phyloP scores from a whole-genome alignment of 2,329 filamentous ascomycete species.

The Penicillium sp. region DNA sequence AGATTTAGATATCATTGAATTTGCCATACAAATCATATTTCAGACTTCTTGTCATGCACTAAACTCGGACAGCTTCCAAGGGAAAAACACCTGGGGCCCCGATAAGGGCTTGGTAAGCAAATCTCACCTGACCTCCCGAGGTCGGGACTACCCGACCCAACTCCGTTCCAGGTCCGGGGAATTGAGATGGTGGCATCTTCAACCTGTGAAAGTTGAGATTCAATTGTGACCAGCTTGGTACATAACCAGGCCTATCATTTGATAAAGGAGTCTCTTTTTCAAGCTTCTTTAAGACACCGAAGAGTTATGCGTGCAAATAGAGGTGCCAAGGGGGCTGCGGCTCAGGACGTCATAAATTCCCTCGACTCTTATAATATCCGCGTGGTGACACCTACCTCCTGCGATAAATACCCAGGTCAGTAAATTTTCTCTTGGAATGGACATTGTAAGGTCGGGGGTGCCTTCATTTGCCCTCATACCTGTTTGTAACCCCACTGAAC shows the following conservation, averaged over 20 bases:
- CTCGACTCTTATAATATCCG: constrained; percentile 33
- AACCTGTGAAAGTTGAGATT: neutral
- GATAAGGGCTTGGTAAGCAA: neutral
- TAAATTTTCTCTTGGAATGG: neutral
- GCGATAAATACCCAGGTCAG: constrained; percentile 45
- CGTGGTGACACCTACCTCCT: constrained; percentile 29
- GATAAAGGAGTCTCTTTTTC: neutral
- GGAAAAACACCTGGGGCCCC: neutral
- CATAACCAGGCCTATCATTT: neutral
- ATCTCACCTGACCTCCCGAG: neutral
- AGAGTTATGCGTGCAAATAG: constrained; percentile 15
- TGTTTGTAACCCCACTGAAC: neutral
- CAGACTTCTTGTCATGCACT: too few relatives aligned
- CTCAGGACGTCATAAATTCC: constrained; percentile 21
- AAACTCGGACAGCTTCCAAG: too few relatives aligned
- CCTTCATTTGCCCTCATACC: neutral
- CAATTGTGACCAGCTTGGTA: neutral
- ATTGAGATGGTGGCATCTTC: neutral
- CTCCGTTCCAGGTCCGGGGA: neutral
- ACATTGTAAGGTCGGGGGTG: constrained; percentile 1
- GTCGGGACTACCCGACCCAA: neutral
- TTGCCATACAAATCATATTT: too few relatives aligned
- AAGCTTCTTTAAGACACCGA: neutral
- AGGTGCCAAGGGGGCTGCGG: constrained; percentile 2
- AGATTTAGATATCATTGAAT: too few relatives aligned